Conservation (phyloP, 345 rosid species). For the Nasturtium officinale region DNA sequence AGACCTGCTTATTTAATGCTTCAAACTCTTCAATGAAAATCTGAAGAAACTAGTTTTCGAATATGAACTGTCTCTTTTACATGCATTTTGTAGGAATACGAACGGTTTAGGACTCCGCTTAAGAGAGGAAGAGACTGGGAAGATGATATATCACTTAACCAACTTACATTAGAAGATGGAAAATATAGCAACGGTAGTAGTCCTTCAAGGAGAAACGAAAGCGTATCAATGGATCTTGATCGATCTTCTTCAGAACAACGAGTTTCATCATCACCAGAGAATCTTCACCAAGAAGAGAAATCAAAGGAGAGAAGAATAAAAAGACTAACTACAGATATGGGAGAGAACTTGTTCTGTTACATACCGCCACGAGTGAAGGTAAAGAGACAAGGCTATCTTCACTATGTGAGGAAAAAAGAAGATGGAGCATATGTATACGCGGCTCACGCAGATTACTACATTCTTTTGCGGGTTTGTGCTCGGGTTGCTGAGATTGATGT, state of each 20-base stretch:
- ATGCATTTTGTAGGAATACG: constrained; percentile 5
- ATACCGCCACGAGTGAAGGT: constrained; percentile 68
- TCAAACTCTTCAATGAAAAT: neutral
- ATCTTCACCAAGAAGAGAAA: constrained; percentile 11
- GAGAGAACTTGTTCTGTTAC: constrained; percentile 65
- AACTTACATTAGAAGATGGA: constrained; percentile 27
- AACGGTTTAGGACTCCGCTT: constrained; percentile 16
- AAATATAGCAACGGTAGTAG: constrained; percentile 27
- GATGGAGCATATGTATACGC: constrained; percentile 56
- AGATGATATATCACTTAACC: constrained; percentile 23
- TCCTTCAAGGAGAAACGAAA: constrained; percentile 18
- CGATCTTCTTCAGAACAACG: neutral
- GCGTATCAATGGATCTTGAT: neutral
- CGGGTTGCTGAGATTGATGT: constrained; percentile 59
- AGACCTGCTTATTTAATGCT: neutral
- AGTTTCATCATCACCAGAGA: constrained; percentile 17
- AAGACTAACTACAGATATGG: constrained; percentile 65
- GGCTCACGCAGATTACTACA: constrained; percentile 86
- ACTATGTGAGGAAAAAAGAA: constrained; percentile 61
- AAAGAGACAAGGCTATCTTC: constrained; percentile 65
- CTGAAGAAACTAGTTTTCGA: neutral
- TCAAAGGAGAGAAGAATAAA: constrained; percentile 46
- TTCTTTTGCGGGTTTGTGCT: constrained; percentile 70
- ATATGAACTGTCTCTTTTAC: neutral
- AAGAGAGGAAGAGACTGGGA: constrained; percentile 50